Evolutionary conservation across 495 filamentous ascomycete genomes (phyloP).

Genomic region (Tuber umbilicatum): DNA sequence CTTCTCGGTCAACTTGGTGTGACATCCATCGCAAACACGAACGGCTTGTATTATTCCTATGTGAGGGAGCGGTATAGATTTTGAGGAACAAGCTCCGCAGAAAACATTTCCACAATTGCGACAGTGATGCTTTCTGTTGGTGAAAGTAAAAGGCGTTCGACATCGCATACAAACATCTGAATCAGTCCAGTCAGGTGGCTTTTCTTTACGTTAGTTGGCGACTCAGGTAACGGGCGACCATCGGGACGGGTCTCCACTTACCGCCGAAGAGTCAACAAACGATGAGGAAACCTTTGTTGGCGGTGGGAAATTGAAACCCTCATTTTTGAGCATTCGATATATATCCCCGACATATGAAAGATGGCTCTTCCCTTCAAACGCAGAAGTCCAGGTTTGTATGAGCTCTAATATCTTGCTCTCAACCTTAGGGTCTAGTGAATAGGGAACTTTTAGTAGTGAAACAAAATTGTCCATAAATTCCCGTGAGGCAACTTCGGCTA

Average conservation of each 20-base stretch:
- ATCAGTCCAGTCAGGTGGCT: conserved; percentile 97
- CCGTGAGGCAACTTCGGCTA: conserved; percentile 85
- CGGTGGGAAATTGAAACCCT: conserved; percentile 86
- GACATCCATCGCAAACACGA: conserved; percentile 94
- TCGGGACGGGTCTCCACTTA: conserved; percentile 49
- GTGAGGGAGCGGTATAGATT: conserved; percentile 80
- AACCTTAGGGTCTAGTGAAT: conserved; percentile 74
- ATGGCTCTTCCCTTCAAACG: conserved; percentile 76
- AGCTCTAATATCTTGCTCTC: conserved; percentile 84
- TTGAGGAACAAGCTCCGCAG: conserved; percentile 85
- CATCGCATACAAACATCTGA: conserved; percentile 99
- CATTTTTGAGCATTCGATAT: conserved; percentile 69
- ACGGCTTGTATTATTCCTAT: conserved; percentile 87
- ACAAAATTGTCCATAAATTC: conserved; percentile 98
- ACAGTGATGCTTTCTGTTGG: conserved; percentile 96
- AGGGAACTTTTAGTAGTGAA: conserved; percentile 72
- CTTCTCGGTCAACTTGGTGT: conserved; percentile 79
- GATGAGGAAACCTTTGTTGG: conserved; percentile 78
- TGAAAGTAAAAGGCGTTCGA: conserved; percentile 89
- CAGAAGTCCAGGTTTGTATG: conserved; percentile 88
- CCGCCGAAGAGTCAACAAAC: conserved; percentile 94
- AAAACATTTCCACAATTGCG: conserved; percentile 97
- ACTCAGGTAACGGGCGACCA: not conserved
- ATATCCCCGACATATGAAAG: conserved; percentile 80
- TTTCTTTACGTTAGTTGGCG: conserved; percentile 8